Base-by-base conservation (phyloP, 2,329 filamentous ascomycete species). In the Fonsecaea monophora region DNA sequence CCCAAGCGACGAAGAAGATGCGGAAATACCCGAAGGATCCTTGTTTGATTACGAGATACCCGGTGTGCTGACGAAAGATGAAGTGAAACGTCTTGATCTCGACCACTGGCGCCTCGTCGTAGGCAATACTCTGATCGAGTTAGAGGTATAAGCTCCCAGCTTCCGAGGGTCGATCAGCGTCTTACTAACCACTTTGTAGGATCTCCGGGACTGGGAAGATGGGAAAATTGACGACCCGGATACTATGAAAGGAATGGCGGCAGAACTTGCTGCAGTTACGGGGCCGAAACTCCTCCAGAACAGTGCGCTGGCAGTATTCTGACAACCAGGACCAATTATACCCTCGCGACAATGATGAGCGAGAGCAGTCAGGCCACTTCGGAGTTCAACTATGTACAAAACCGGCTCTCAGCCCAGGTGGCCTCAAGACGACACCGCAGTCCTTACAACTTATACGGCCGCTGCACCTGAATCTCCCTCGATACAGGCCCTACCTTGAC, bases 11-110 rank as follows among this genome's bases (percentile, higher is more conserved):
- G 78, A 80, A 56, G 77, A 80, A 55, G 76, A 81, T 8, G 75
- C 78, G 12, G 66, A 71, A 61, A 70, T 71, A 34, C 66, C 71
- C 7, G 62, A 65, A 37, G 71, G 67, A 37, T 82, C 81, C 4
- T 74, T 83, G 21, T 84, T 84, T 58, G 76, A 78, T 50, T 73
- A 82, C 53, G 73, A 78, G 37, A 82, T 83, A 77, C 82, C 82
- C 1, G 82, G 82, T 3, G 76, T 80, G 10, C 64, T 84, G 68
- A 81, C 79, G 2, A 68, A 79, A 40, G 73, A 79, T 4, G 75
- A 84, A 68, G 75, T 83, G 2, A 63, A 78, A 59, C 66, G 74
- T n/a, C 64, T 83, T 30, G 77, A 82, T 63, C 70, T 84, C 5
- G 79, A 79, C 62, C 76, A 79, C 61, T 82, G 81, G 82, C 72